Conservation (phyloP, 257 asterid species). For the Cynanchum wilfordii region DNA sequence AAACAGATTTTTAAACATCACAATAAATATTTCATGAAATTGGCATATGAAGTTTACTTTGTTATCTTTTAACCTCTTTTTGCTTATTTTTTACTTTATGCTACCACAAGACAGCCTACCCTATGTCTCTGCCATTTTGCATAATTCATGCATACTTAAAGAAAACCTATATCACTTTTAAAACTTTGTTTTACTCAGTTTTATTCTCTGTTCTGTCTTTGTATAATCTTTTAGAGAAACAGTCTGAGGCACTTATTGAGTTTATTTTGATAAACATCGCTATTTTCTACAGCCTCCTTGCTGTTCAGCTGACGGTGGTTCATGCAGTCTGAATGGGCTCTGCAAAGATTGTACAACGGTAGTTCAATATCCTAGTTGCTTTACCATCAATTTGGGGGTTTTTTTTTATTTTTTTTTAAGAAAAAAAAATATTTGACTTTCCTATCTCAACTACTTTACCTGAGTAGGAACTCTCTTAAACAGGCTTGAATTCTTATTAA, state of each 20-base stretch:
- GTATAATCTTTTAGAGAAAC: not conserved
- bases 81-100: not conserved
- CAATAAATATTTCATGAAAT: not conserved
- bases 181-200: not conserved
- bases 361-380: constrained; percentile 18
- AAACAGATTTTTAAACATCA: not conserved
- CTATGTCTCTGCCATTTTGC: not conserved
- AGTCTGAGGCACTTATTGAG: not conserved
- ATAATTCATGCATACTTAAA: not conserved
- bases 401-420: too few relatives aligned
- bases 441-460: not conserved
- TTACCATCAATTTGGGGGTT: not conserved
- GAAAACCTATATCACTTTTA: not conserved
- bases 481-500: constrained; percentile 19
- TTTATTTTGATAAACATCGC: not conserved
- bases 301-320: constrained; percentile 57
- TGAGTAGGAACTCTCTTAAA: not conserved
- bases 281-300: constrained; percentile 83
- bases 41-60: not conserved
- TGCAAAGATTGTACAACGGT: constrained; percentile 98
- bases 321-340: constrained; percentile 56
- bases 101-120: not conserved
- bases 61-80: not conserved
- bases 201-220: not conserved
- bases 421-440: not conserved